Evolutionary conservation across 208 protist genomes (phyloP), one percentile per base, ranked within the genome.

Genomic region (Wallacemonas sp.): DNA sequence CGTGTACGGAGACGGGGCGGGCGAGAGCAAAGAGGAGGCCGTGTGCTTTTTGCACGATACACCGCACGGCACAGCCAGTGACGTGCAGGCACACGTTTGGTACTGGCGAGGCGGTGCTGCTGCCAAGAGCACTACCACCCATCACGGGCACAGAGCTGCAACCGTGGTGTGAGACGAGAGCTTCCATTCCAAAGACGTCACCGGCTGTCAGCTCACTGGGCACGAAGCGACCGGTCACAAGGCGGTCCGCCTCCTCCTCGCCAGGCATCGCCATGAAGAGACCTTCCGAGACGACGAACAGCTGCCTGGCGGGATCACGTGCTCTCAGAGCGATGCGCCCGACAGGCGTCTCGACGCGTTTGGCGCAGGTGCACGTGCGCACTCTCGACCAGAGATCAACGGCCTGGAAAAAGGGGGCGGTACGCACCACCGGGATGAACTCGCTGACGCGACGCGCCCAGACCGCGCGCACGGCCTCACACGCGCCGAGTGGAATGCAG

Each of bases 121-220:
- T 58, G 30, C n/a, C n/a, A n/a, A 38, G n/a, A n/a, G 52, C 32
- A 11, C 12, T 72, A 11, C 64, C 70, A 1, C 79, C 79, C 38
- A 76, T 69, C 36, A 91, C 71, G 32, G 69, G 39, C 4, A 91
- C 85, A 23, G 85, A 91, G 64, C 76, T 91, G 41, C 75, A 74
- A 23, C 61, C 41, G 27, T 76, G 69, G 2, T 77, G 61, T 9
- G 79, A 60, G 19, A 91, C 63, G 24, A 88, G 38, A 9, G 82
- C 32, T 68, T 92, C 85, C 24, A 79, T 68, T 5, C 82, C 82
- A 48, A 92, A 87, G 11, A 88, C 74, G 57, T 92, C 85, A 26
- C 68, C 73, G 33, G 44, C 36, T 26, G 38, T 64, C 36, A 92
- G 80, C 11, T 58, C 23, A 52, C 61, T 32, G 1, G 72, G 66